A percentile compares a stretch with the other conserved stretches of the same genome.
These are phyloP conservation scores for Cryptococcus sp. DNA, from an alignment of 1,284 basidiomycete species.

Conservation along the genomic window DNA sequence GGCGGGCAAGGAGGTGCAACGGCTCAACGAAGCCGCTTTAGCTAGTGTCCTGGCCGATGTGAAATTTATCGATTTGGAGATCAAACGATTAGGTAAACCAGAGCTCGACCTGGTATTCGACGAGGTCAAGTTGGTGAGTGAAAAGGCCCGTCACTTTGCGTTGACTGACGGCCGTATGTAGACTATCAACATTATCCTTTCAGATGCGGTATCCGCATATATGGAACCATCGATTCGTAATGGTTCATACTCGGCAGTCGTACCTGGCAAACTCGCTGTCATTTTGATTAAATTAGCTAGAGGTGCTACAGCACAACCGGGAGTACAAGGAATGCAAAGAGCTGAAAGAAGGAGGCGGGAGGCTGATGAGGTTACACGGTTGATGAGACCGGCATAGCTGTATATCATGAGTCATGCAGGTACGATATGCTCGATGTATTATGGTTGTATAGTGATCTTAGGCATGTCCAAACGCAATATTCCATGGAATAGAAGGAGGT, in stretches of 20 bases:
- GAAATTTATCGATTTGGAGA: conserved; percentile 76
- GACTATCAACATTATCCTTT: conserved; percentile 73
- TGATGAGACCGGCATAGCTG: too few species aligned
- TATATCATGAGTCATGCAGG: too few species aligned
- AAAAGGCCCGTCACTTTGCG: not conserved
- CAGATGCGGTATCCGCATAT: conserved; percentile 71
- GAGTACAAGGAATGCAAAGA: conserved; percentile 49
- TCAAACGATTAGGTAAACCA: conserved; percentile 64
- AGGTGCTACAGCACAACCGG: conserved; percentile 55
- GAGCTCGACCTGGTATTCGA: conserved; percentile 70
- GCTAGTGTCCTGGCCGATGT: conserved; percentile 77
- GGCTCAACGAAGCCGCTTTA: conserved; percentile 83
- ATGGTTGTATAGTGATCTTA: too few species aligned
- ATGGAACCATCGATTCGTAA: conserved; percentile 69
- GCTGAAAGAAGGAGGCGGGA: conserved; percentile 65
- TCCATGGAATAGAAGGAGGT: too few species aligned
- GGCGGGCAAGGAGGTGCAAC: conserved; percentile 56
- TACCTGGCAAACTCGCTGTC: conserved; percentile 67
- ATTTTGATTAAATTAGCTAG: conserved; percentile 74
- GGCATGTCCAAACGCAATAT: too few species aligned
- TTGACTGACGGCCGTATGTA: conserved; percentile 35
- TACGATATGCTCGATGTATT: too few species aligned
- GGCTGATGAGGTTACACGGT: conserved; percentile 55
- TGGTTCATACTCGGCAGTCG: conserved; percentile 65
- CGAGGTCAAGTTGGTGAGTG: conserved; percentile 72